phyloP scores from a whole-genome alignment of 345 rosid genomes.

The Erysimum cheiranthoides region DNA sequence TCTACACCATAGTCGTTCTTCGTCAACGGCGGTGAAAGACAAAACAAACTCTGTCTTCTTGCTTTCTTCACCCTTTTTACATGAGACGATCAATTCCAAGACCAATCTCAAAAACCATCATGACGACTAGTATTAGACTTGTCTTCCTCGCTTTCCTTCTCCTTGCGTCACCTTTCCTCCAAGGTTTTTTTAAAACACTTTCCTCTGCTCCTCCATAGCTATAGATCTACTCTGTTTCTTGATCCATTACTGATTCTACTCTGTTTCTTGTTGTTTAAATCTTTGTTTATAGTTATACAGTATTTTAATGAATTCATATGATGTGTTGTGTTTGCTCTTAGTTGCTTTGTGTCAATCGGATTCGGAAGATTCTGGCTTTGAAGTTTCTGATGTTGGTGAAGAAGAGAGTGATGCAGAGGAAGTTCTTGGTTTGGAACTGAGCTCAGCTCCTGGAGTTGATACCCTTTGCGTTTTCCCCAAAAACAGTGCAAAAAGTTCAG shows the following conservation, averaged over 20 bases:
- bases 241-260: not conserved
- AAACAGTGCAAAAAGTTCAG: slow-evolving; percentile 69
- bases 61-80: slow-evolving; percentile 27
- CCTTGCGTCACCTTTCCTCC: slow-evolving; percentile 72
- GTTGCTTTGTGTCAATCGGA: slow-evolving; percentile 78
- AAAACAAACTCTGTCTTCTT: slow-evolving; percentile 22
- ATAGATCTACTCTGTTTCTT: slow-evolving; percentile 43
- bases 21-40: slow-evolving; percentile 30
- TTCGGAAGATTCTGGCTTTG: slow-evolving; percentile 49
- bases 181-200: slow-evolving; percentile 55
- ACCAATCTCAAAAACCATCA: slow-evolving; percentile 14
- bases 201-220: slow-evolving; percentile 28
- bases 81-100: slow-evolving; percentile 4
- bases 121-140: slow-evolving; percentile 55
- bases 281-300: too few relatives aligned
- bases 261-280: not conserved
- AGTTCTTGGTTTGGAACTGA: slow-evolving; percentile 53
- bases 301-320: not conserved
- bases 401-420: slow-evolving; percentile 75
- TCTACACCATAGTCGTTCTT: slow-evolving; percentile 15
- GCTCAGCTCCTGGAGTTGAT: slow-evolving; percentile 71
- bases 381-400: slow-evolving; percentile 52
- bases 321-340: slow-evolving; percentile 36
- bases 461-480: slow-evolving; percentile 78
- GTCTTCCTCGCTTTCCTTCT: slow-evolving; percentile 73